Conservation (phyloP, 345 rosid species). For the Sapria himalayana region DNA sequence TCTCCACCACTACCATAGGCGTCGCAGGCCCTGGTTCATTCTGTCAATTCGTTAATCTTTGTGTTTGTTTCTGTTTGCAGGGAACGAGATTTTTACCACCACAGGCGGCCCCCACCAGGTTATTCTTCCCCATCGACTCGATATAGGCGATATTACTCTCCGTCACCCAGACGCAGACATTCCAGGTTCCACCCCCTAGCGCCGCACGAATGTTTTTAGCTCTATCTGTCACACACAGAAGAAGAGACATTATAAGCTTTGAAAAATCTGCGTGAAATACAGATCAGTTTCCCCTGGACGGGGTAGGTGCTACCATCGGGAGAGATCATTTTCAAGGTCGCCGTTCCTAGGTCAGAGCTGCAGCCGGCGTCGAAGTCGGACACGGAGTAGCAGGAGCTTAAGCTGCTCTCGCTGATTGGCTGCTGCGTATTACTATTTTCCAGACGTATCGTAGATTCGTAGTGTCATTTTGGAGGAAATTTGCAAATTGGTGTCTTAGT, state of each 20-base stretch:
- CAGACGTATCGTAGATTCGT: background rate
- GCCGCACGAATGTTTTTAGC: background rate
- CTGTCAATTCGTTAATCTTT: background rate
- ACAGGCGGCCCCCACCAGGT: constrained; percentile 27
- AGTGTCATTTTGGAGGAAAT: too few species aligned
- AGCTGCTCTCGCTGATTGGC: constrained; percentile 16
- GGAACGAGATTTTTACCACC: constrained; percentile 26
- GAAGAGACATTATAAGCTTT: background rate
- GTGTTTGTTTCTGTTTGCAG: constrained; percentile 10
- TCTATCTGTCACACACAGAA: too few species aligned
- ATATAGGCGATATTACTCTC: constrained; percentile 30
- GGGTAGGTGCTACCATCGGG: constrained; percentile 24
- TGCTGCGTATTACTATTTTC: background rate
- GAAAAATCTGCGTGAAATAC: background rate
- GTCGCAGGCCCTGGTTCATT: background rate
- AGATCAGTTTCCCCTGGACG: constrained; percentile 54
- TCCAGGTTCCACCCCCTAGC: constrained; percentile 17
- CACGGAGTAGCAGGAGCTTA: constrained; percentile 19
- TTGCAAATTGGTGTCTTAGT: too few species aligned
- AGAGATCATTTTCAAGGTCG: constrained; percentile 33
- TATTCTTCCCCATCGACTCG: constrained; percentile 40
- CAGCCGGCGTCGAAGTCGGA: constrained; percentile 20
- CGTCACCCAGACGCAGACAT: constrained; percentile 32
- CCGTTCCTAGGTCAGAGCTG: constrained; percentile 28
- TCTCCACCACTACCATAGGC: background rate